phyloP scores from a whole-genome alignment of 805 yeast genomes.

The Blastobotrys mokoenaii region DNA sequence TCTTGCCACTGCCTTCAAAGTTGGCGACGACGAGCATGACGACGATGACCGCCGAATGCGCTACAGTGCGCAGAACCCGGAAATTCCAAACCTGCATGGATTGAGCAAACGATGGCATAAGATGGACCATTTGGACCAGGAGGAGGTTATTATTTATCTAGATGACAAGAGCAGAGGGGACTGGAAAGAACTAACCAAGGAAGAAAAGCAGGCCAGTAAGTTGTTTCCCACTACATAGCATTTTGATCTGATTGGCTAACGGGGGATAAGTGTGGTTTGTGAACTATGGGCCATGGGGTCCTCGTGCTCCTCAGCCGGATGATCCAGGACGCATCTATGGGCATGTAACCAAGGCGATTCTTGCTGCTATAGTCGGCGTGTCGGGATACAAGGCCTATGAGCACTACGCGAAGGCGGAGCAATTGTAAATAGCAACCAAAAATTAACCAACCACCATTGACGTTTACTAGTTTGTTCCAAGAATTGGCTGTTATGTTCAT shows the following conservation, averaged over 20 bases:
- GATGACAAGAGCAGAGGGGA: conserved; percentile 30
- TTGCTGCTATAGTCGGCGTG: conserved; percentile 16
- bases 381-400: conserved; percentile 18
- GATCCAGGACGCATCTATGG: conserved; percentile 20
- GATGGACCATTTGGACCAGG: conserved; percentile 30
- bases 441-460: background rate
- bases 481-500: too few relatives aligned
- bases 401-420: background rate
- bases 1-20: conserved; percentile 13
- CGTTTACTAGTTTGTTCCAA: too few relatives aligned
- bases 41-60: conserved; percentile 21
- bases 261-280: conserved; percentile 20
- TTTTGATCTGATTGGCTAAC: background rate
- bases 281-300: conserved; percentile 31
- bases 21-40: conserved; percentile 16
- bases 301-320: conserved; percentile 18
- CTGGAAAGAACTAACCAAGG: conserved; percentile 25
- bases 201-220: conserved; percentile 27
- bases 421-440: background rate
- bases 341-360: conserved; percentile 18
- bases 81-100: conserved; percentile 23
- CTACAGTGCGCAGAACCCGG: conserved; percentile 26
- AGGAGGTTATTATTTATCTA: conserved; percentile 28
- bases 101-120: conserved; percentile 26
- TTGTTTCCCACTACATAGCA: background rate